Evolutionary conservation across 164 flowering plant genomes (phyloP), one percentile per base, ranked within the genome.

Genomic region (Magnolia officinalis): DNA sequence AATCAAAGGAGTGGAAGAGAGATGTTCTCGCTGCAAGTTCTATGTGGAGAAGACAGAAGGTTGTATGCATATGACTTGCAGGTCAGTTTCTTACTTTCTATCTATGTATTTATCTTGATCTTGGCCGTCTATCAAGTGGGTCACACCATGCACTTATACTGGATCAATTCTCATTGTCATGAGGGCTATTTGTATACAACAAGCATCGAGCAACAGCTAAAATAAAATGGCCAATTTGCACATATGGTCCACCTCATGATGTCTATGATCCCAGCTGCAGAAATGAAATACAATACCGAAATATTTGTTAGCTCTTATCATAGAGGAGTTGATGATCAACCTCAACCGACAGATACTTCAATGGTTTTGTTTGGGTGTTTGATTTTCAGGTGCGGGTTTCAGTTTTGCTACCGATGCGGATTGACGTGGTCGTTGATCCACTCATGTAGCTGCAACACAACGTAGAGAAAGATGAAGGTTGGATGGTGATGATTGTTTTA

Each of bases 61-160:
- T 0, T 88, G 90, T 63, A 5, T 50, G 7, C 86, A 85, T 74
- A 86, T 88, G 6, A 55, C 71, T 20, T 89, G 91, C 90, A 83
- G 91, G 90, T 87, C 13, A 3, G 50, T 72, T 31, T 52, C 29
- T 73, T 21, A 50, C 55, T 72, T 16, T 49, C 21, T 19, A 13
- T 37, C 45, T 37, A 37, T 37, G 6, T 37, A 37, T 37, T 37
- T 37, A 3, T 37, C 45, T 37, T 37, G 45, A 37, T 90, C 85
- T 20, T 5, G 37, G 61, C 37, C 77, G 84, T 71, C 84, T 81
- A 3, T 79, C 37, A 14, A 61, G 51, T 71, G 14, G 71, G 14
- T 20, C 21, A 2, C 19, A 8, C 66, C 45, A 37, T 37, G 45
- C 45, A 37, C 45, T 37, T 37, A 5, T 37, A 3, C 45, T 37